These are phyloP conservation scores for Eutypella sp. DNA, from an alignment of 2,329 filamentous ascomycete species.

Conservation along the genomic window DNA sequence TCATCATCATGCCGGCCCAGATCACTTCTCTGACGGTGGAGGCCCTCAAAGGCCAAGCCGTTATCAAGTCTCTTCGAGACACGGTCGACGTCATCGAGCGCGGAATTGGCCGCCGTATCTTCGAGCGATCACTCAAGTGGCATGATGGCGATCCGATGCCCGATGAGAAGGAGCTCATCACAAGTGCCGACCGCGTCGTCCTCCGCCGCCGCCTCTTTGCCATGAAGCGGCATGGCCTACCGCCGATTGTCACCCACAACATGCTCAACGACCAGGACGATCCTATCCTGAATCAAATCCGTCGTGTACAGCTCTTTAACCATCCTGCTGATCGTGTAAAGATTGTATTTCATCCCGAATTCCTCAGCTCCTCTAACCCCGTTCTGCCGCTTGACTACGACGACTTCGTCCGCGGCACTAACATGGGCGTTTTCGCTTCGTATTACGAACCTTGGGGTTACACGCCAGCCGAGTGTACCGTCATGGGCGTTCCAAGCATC, in stretches of 20 bases:
- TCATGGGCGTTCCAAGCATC: slow-evolving; percentile 98
- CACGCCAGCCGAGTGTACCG: slow-evolving; percentile 95
- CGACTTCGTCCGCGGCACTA: slow-evolving; percentile 95
- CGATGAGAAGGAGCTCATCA: slow-evolving; percentile 94
- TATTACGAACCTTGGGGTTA: slow-evolving; percentile 99
- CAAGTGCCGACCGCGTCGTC: slow-evolving; percentile 84
- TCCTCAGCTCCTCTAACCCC: slow-evolving; percentile 91
- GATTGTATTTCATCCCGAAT: slow-evolving; percentile 96
- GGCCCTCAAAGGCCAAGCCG: slow-evolving; percentile 91
- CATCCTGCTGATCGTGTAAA: slow-evolving; percentile 93
- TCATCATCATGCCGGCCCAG: slow-evolving; percentile 98
- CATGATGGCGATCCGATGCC: slow-evolving; percentile 90
- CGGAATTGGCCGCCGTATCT: slow-evolving; percentile 88
- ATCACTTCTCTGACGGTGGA: slow-evolving; percentile 93
- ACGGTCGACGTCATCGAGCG: slow-evolving; percentile 90
- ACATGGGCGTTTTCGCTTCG: slow-evolving; percentile 91
- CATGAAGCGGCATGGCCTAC: slow-evolving; percentile 88
- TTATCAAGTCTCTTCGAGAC: slow-evolving; percentile 92
- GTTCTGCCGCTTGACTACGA: slow-evolving; percentile 96
- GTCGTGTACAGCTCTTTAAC: slow-evolving; percentile 95
- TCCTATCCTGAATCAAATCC: slow-evolving; percentile 91
- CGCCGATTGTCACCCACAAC: slow-evolving; percentile 97
- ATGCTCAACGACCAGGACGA: slow-evolving; percentile 94
- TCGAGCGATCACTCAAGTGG: slow-evolving; percentile 92
- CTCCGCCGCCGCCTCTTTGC: slow-evolving; percentile 88